Evolutionary conservation across 306 rosid genomes (phyloP).

Genomic region (Acacia acuminata): DNA sequence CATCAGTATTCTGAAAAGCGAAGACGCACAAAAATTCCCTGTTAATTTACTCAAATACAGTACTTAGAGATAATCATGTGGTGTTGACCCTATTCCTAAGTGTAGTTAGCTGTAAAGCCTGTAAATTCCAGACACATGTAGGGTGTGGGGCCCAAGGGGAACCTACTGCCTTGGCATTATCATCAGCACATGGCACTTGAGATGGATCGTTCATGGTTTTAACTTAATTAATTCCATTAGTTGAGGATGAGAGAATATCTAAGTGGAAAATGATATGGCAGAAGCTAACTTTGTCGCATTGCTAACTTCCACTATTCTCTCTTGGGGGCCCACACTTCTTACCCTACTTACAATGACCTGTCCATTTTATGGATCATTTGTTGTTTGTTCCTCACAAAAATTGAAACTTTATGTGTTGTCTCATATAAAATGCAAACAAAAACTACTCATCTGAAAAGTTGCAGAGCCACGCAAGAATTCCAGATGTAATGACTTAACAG

Average conservation of each 20-base stretch:
- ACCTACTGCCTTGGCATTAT: slow-evolving; percentile 34
- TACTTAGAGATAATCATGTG: neutral
- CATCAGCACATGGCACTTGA: slow-evolving; percentile 42
- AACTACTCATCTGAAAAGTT: neutral
- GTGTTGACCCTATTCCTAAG: slow-evolving; percentile 36
- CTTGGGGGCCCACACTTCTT: neutral
- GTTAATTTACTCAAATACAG: neutral
- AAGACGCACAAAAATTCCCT: neutral
- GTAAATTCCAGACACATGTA: neutral
- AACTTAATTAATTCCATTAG: slow-evolving; percentile 16
- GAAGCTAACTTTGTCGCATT: neutral
- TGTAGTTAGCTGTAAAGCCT: slow-evolving; percentile 15
- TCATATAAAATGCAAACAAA: neutral
- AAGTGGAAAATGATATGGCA: slow-evolving; percentile 30
- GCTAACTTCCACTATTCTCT: neutral
- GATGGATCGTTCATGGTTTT: neutral
- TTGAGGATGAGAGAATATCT: slow-evolving; percentile 25
- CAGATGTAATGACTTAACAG: neutral
- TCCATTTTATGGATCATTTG: neutral
- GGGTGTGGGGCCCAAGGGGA: slow-evolving; percentile 48
- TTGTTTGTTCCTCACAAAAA: neutral
- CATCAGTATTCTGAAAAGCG: neutral
- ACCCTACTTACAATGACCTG: neutral
- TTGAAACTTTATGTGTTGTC: neutral
- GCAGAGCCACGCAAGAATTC: neutral